These are phyloP conservation scores for Neodidymelliopsis sp. DNA, from an alignment of 2,329 filamentous ascomycete species.

Conservation along the genomic window DNA sequence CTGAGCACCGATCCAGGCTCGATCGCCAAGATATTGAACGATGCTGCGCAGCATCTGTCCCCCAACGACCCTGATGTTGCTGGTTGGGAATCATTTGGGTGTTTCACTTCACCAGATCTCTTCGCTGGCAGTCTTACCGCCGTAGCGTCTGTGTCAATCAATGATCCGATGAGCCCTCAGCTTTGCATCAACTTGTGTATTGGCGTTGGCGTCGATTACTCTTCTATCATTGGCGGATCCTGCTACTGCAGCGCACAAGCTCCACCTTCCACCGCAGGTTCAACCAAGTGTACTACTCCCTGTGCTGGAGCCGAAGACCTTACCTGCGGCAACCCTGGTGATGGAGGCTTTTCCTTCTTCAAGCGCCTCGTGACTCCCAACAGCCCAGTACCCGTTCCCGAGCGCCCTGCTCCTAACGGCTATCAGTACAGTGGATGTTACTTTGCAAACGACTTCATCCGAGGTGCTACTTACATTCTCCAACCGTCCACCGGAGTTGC, in stretches of 20 bases:
- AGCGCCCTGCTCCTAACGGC: not conserved
- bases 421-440: conserved; percentile 3
- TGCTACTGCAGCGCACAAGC: conserved; percentile 1
- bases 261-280: not conserved
- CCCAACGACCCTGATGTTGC: not conserved
- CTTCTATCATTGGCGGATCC: not conserved
- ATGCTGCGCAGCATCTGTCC: conserved; percentile 2
- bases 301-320: not conserved
- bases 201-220: not conserved
- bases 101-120: not conserved
- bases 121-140: not conserved
- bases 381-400: not conserved
- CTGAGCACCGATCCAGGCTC: not conserved
- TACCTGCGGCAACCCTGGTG: conserved; percentile 4
- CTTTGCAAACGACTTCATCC: conserved; percentile 3
- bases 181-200: conserved; percentile 1
- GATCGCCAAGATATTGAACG: not conserved
- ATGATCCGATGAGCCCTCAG: not conserved
- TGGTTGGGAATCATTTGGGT: conserved; percentile 6
- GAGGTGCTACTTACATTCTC: not conserved
- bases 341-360: not conserved
- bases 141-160: not conserved
- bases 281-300: not conserved
- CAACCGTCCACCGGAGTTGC: not conserved
- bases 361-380: not conserved